phyloP scores from a whole-genome alignment of 2,329 filamentous ascomycete genomes.

The Dactylellina cionopaga region DNA sequence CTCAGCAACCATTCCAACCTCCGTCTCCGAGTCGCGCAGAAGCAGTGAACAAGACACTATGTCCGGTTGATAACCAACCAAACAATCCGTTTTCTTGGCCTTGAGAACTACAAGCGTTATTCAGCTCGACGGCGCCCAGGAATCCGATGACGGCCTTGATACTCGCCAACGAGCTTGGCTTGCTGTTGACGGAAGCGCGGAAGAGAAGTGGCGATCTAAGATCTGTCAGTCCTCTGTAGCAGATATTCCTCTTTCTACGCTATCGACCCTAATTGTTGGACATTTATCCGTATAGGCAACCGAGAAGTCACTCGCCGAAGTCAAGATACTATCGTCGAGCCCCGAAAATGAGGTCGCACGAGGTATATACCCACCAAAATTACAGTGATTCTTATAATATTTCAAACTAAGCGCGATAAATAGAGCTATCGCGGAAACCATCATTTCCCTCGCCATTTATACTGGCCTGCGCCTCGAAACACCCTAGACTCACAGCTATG shows the following conservation, averaged over 20 bases:
- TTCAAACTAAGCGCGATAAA: conserved; percentile 21
- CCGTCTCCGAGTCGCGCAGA: too few species aligned
- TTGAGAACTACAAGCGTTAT: too few species aligned
- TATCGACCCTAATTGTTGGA: conserved; percentile 10
- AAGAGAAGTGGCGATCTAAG: conserved; percentile 90
- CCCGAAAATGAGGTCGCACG: conserved; percentile 79
- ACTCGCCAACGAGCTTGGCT: conserved; percentile 84
- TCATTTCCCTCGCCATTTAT: conserved; percentile 94
- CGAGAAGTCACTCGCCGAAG: conserved; percentile 89
- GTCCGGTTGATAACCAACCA: background rate
- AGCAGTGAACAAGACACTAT: conserved; percentile 5
- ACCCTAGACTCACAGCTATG: conserved; percentile 87
- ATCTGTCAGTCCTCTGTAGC: conserved; percentile 69
- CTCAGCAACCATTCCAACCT: too few species aligned
- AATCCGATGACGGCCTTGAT: conserved; percentile 90
- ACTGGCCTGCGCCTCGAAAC: conserved; percentile 88
- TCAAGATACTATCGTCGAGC: conserved; percentile 77
- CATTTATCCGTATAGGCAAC: conserved; percentile 71
- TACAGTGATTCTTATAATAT: background rate
- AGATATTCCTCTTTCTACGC: conserved; percentile 41
- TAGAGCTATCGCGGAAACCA: conserved; percentile 82
- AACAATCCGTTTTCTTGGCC: too few species aligned
- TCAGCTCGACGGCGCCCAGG: background rate
- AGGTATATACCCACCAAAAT: conserved; percentile 51
- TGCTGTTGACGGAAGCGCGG: conserved; percentile 94